Evolutionary conservation across 2,329 filamentous ascomycete species (phyloP), one percentile per base, ranked within the genome.

Genomic region (Pyricularia pennisetigena): DNA sequence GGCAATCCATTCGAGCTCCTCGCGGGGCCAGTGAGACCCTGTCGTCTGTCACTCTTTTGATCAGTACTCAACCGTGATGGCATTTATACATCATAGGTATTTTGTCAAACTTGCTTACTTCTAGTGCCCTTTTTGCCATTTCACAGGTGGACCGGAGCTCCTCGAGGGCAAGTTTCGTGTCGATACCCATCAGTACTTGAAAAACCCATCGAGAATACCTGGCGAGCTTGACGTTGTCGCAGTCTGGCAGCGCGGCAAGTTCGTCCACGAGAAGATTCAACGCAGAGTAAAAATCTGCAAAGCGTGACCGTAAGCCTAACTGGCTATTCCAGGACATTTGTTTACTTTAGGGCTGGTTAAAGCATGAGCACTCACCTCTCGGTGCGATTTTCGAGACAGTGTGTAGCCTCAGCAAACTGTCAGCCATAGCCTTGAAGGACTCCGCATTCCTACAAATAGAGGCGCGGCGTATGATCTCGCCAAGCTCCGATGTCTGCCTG

Each of bases 201-300:
- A 94, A 91, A 2, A 95, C 81, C 72, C 91, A 93, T 0, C 92
- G 86, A 64, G 94, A 85, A 80, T 95, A 97, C 72, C 90, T 90
- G 8, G 90, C 86, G 0, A 96, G 80, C 72, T 87, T 88, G 0
- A 76, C 74, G 4, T 82, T 81, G 70, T 90, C 83, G 63, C 88
- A 86, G 0, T 77, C 73, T 23, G 87, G 82, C 1, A 88, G 76
- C 0, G 77, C 80, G 77, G 86, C 90, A 23, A 90, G 88, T 65
- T 87, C 81, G 73, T 91, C 90, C 73, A 95, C 86, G 69, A 94
- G 87, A 69, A 88, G 85, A 64, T 89, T 85, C 69, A 93, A 80
- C 0, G 80, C 83, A 1, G 78, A 76, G 70, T 83, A 86, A 14
- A 85, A 71, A 1, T 82, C 84, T 88, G 67, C 28, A 29, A 23